Evolutionary conservation across 2,329 filamentous ascomycete species (phyloP).

Genomic region (Chaetomiaceae sp.): DNA sequence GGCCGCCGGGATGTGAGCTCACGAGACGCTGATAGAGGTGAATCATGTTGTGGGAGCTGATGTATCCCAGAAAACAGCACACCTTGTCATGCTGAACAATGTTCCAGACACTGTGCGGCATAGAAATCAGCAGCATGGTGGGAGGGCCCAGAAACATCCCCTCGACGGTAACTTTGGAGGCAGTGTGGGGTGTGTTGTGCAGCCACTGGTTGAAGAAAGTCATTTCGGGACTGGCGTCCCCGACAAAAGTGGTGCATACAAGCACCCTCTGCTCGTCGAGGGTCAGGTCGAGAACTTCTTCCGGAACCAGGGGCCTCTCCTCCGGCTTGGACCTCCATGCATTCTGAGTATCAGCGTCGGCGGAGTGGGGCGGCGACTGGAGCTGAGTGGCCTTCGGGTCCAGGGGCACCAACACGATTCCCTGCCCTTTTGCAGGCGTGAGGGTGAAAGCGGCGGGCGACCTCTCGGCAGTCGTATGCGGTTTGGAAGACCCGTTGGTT

Average conservation of each 20-base stretch:
- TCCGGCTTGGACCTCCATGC: constrained; percentile 21
- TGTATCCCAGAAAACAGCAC: constrained; percentile 60
- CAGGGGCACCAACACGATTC: constrained; percentile 49
- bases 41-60: constrained; percentile 64
- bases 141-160: constrained; percentile 65
- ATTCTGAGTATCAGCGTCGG: constrained; percentile 27
- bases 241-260: constrained; percentile 62
- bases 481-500: constrained; percentile 40
- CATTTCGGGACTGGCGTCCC: constrained; percentile 62
- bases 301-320: constrained; percentile 25
- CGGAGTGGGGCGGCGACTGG: constrained; percentile 29
- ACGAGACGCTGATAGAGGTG: constrained; percentile 58
- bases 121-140: constrained; percentile 61
- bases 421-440: constrained; percentile 49
- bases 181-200: constrained; percentile 52
- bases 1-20: constrained; percentile 39
- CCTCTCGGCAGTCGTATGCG: constrained; percentile 33
- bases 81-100: constrained; percentile 62
- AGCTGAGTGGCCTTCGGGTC: constrained; percentile 30
- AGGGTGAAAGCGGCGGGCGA: constrained; percentile 52
- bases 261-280: constrained; percentile 61
- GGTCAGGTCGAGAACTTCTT: constrained; percentile 49
- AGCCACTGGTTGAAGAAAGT: constrained; percentile 62
- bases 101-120: constrained; percentile 60
- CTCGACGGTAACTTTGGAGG: constrained; percentile 57